Evolutionary conservation across 352 stramenopile genomes (phyloP).

Genomic region (Phytopythium delawarense): DNA sequence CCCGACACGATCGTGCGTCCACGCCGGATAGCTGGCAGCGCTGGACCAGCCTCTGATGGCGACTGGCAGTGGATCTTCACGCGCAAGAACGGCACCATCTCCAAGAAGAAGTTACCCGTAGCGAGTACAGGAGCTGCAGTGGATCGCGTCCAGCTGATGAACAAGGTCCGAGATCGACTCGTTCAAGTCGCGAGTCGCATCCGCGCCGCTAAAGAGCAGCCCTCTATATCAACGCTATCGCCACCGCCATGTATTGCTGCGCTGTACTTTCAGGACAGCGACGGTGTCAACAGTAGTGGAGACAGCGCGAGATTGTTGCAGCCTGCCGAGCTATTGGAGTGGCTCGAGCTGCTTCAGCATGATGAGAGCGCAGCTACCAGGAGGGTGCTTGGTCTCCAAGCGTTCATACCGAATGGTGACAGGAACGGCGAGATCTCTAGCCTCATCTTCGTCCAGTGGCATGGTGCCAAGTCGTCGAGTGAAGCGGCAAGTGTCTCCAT

Average conservation of each 20-base stretch:
- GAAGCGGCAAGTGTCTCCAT: background rate
- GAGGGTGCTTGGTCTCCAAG: conserved; percentile 16
- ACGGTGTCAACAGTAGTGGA: background rate
- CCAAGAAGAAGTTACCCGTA: conserved; percentile 32
- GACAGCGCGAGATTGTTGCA: conserved; percentile 4
- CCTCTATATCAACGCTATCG: background rate
- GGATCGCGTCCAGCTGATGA: conserved; percentile 14
- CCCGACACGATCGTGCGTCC: conserved; percentile 31
- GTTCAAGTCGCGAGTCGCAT: conserved; percentile 24
- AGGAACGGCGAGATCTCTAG: background rate
- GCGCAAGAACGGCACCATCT: conserved; percentile 37
- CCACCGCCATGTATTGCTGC: conserved; percentile 10
- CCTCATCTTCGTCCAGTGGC: conserved; percentile 2
- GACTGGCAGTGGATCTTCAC: conserved; percentile 43
- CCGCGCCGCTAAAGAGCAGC: conserved; percentile 6
- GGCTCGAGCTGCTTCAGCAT: conserved; percentile 11
- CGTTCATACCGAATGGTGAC: conserved; percentile 11
- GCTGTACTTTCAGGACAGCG: conserved; percentile 9
- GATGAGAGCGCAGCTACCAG: background rate
- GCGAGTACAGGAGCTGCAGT: background rate
- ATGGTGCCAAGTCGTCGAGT: background rate
- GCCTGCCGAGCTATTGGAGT: conserved; percentile 15
- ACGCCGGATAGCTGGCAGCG: background rate
- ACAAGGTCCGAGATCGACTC: conserved; percentile 46
- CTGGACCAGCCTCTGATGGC: background rate